Evolutionary conservation across 805 yeast species (phyloP).

Genomic region (Brettanomyces bruxellensis): DNA sequence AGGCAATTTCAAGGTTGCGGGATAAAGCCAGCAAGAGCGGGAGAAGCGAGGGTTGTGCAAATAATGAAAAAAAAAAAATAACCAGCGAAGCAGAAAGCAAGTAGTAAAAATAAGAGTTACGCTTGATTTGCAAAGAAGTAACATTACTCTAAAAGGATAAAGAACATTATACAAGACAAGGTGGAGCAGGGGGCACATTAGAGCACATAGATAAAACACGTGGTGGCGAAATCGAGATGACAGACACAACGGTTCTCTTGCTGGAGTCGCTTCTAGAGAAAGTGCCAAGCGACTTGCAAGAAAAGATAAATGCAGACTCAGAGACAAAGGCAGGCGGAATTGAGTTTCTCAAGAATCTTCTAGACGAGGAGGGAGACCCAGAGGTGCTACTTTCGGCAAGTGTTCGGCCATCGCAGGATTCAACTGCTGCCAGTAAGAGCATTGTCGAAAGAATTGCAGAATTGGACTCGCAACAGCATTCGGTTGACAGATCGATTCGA

Average conservation of each 20-base stretch:
- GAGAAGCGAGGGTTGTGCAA: too few relatives aligned
- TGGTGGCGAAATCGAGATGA: background rate
- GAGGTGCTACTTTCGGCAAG: conserved; percentile 22
- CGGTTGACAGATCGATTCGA: conserved; percentile 36
- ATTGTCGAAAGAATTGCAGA: conserved; percentile 69
- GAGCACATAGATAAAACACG: too few relatives aligned
- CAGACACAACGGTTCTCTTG: conserved; percentile 20
- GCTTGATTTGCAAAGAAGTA: too few relatives aligned
- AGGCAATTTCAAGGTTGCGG: too few relatives aligned
- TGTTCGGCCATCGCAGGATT: conserved; percentile 17
- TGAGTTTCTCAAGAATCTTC: conserved; percentile 27
- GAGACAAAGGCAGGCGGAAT: conserved; percentile 28
- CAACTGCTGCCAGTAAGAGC: conserved; percentile 21
- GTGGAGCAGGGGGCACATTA: too few relatives aligned
- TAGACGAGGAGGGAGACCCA: conserved; percentile 32
- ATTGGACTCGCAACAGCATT: conserved; percentile 46
- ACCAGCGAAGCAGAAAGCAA: too few relatives aligned
- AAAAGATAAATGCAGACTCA: conserved; percentile 20
- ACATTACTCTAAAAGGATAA: too few relatives aligned
- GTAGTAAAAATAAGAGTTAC: too few relatives aligned
- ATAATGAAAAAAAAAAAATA: too few relatives aligned
- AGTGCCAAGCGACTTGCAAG: conserved; percentile 15
- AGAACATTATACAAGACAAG: too few relatives aligned
- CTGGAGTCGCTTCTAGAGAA: conserved; percentile 27
- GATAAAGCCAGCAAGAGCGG: too few relatives aligned